Evolutionary conservation across 805 yeast species (phyloP).

Genomic region (Myxozyma mucilagina): DNA sequence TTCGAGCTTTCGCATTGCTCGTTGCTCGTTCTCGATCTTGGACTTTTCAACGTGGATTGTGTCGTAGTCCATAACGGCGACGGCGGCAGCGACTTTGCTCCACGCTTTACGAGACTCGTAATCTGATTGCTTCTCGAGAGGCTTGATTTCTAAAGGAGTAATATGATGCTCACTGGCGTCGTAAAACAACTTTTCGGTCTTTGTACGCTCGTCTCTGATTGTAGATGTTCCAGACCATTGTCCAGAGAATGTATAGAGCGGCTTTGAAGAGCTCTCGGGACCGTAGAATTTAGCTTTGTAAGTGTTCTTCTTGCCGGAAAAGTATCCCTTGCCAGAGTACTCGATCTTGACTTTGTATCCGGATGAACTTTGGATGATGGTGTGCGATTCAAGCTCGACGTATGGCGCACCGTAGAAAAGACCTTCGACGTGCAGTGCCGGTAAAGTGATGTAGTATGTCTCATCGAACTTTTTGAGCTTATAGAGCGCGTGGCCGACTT

Average conservation of each 20-base stretch:
- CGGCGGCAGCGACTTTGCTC: conserved; percentile 86
- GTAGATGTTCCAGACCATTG: conserved; percentile 86
- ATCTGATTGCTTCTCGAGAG: conserved; percentile 73
- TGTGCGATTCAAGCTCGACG: conserved; percentile 87
- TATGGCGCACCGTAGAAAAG: conserved; percentile 86
- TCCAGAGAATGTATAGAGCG: conserved; percentile 78
- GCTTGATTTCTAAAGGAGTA: conserved; percentile 69
- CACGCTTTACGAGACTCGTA: conserved; percentile 90
- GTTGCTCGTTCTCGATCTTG: conserved; percentile 77
- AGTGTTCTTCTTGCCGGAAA: conserved; percentile 90
- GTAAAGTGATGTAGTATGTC: conserved; percentile 77
- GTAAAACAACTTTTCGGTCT: conserved; percentile 38
- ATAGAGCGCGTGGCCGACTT: conserved; percentile 85
- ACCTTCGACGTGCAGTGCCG: conserved; percentile 94
- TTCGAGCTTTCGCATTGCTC: conserved; percentile 77
- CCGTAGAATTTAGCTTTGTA: conserved; percentile 81
- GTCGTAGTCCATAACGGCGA: conserved; percentile 71
- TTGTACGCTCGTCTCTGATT: conserved; percentile 59
- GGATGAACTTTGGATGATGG: conserved; percentile 77
- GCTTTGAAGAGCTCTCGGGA: conserved; percentile 44
- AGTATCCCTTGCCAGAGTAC: conserved; percentile 90
- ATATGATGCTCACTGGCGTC: conserved; percentile 45
- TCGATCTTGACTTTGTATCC: conserved; percentile 76
- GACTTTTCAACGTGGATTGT: conserved; percentile 74
- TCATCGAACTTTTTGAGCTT: conserved; percentile 56